Percentiles rank a stretch among this genome's conserved stretches.
Conservation (phyloP, 768 basidiomycete genomes). For the Ramaria sp. region DNA sequence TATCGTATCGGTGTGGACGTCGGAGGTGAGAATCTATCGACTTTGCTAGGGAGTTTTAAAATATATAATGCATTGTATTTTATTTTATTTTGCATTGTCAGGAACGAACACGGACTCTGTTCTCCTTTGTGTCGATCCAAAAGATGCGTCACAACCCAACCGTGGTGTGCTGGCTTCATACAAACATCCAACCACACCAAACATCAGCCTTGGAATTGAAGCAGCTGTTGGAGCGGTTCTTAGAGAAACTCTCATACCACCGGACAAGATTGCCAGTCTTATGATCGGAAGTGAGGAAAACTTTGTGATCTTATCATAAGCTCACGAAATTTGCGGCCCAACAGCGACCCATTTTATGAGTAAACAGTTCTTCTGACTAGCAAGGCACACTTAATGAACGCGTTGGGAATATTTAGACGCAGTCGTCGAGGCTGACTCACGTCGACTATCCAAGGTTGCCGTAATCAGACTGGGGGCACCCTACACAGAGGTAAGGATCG, state of each 20-base stretch:
- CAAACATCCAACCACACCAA: slow-evolving; percentile 46
- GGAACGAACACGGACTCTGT: slow-evolving; percentile 32
- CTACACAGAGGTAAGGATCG: slow-evolving; percentile 27
- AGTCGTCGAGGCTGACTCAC: slow-evolving; percentile 44
- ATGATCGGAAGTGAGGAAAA: slow-evolving; percentile 38
- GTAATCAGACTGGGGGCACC: slow-evolving; percentile 54
- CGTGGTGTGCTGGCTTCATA: slow-evolving; percentile 27
- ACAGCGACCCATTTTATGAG: slow-evolving; percentile 9
- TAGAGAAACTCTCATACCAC: slow-evolving; percentile 24
- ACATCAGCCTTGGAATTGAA: slow-evolving; percentile 51
- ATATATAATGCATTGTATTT: slow-evolving; percentile 10
- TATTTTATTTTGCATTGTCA: background rate
- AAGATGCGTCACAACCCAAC: slow-evolving; percentile 19
- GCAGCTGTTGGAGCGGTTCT: slow-evolving; percentile 37
- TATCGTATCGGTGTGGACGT: slow-evolving; percentile 12
- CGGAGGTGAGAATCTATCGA: slow-evolving; percentile 11
- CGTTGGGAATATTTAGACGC: slow-evolving; percentile 44
- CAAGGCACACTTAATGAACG: slow-evolving; percentile 9
- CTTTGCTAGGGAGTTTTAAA: background rate
- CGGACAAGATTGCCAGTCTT: slow-evolving; percentile 34
- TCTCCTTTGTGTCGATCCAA: slow-evolving; percentile 23
- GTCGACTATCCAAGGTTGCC: slow-evolving; percentile 46
- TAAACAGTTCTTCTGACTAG: background rate
- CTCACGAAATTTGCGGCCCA: no score
- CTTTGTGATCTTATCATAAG: background rate